Evolutionary conservation across 768 basidiomycete species (phyloP).

Genomic region (Tulasnella sp.): DNA sequence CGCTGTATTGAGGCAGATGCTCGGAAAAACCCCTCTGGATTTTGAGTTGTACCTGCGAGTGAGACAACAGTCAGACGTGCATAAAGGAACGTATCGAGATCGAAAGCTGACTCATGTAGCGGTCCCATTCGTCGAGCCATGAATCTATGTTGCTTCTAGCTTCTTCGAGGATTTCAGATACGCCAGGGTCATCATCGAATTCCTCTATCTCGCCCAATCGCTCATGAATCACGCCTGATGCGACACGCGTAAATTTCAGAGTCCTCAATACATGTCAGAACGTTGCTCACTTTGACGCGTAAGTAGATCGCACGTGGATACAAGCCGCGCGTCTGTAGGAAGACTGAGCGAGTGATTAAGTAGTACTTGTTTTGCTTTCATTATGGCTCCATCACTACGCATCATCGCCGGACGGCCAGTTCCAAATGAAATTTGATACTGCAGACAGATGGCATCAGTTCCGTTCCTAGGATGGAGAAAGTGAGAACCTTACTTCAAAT

Average conservation of each 20-base stretch:
- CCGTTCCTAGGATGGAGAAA: neutral
- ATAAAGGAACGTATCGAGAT: neutral
- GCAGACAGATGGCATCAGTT: neutral
- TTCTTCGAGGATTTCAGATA: conserved; percentile 16
- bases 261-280: neutral
- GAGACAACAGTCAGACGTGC: neutral
- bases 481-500: conserved; percentile 14
- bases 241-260: neutral
- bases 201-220: conserved; percentile 11
- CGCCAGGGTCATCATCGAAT: conserved; percentile 10
- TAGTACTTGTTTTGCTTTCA: conserved; percentile 26
- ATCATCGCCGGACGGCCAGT: conserved; percentile 30
- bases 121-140: conserved; percentile 19
- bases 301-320: conserved; percentile 30
- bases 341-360: conserved; percentile 31
- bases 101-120: conserved; percentile 17
- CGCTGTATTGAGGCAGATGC: conserved; percentile 20
- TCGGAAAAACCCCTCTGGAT: conserved; percentile 18
- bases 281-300: conserved; percentile 23
- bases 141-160: conserved; percentile 16
- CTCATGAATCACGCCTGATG: conserved; percentile 17
- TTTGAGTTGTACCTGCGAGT: conserved; percentile 9
- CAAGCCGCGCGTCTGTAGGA: conserved; percentile 28
- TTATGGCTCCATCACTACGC: conserved; percentile 29
- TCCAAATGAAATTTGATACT: conserved; percentile 24